phyloP scores from a whole-genome alignment of 1,139 yeast species.

The Wickerhamomyces sp. region DNA sequence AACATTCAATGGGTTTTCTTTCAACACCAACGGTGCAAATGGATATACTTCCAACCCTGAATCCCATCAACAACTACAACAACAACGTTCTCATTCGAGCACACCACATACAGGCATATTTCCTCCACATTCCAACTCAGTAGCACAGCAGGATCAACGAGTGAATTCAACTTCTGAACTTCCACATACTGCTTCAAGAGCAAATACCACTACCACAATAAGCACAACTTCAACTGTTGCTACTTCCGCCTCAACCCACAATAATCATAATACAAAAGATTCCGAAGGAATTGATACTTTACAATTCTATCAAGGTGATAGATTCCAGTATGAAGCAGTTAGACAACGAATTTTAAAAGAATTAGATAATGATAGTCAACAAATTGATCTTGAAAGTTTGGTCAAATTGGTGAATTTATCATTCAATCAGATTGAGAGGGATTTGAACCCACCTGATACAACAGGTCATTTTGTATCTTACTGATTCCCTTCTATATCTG shows the following conservation, averaged over 20 bases:
- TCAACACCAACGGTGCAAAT: neutral
- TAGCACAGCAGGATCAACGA: too few species aligned
- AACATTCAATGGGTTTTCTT: neutral
- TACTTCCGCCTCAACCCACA: neutral
- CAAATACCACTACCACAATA: neutral
- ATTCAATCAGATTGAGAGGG: conserved; percentile 19
- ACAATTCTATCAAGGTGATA: conserved; percentile 14
- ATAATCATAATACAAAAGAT: too few species aligned
- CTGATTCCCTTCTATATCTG: neutral
- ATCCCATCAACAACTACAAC: neutral
- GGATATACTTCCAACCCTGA: too few species aligned
- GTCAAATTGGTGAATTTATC: conserved; percentile 15
- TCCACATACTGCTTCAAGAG: too few species aligned
- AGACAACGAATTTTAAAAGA: conserved; percentile 15
- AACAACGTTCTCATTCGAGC: neutral
- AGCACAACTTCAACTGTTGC: neutral
- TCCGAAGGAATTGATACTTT: neutral
- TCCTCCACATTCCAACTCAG: too few species aligned
- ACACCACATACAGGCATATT: too few species aligned
- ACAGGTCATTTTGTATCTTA: neutral
- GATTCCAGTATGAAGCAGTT: conserved; percentile 17
- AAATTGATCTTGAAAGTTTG: conserved; percentile 7
- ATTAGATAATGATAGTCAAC: conserved; percentile 7
- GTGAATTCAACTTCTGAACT: too few species aligned
- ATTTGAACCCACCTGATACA: conserved; percentile 2